Evolutionary conservation across 2,329 filamentous ascomycete genomes (phyloP), one percentile per base, ranked within the genome.

Genomic region (Aspergillus intermedius): DNA sequence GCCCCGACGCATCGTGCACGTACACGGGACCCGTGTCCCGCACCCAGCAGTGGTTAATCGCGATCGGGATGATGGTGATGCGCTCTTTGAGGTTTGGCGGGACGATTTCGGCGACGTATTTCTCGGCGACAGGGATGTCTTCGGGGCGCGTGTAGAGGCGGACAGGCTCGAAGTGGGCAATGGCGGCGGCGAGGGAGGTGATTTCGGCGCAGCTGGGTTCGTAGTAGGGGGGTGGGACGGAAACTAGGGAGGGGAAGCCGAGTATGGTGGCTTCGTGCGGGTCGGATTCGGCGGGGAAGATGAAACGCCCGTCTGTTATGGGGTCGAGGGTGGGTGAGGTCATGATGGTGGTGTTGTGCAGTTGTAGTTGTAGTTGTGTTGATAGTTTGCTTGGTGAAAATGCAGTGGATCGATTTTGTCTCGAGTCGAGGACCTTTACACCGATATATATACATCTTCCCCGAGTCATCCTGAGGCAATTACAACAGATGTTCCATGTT

Each of bases 21-120:
- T 60, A 59, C 13, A 59, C 50, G 15, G 56, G 55, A 2, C 56
- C 55, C 10, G 56, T 58, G 45, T 58, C 56, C n/a, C 58, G 52
- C 2, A 58, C 54, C 58, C 55, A 59, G 22, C 46, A 51, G 42
- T 59, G 56, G 21, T 59, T 60, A 42, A 51, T 55, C 28, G 51
- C 52, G 19, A 47, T 48, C 2, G 55, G 52, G 15, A 59, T 54
- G 8, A 59, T 19, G 2, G 40, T 49, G 28, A 59, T 46, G 2
- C 41, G 45, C 4, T 50, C 46, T 4, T 43, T 8, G n/a, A 52
- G 45, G 34, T 35, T 17, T 7, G 15, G n/a, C 37, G 44, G 40
- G n/a, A 49, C 41, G 5, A 42, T 49, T 2, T 23, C 35, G 21
- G 23, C 47, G 44, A 52, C 52, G 17, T 51, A 44, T 12, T 32